These are phyloP conservation scores for Apiotrichum laibachii DNA, from an alignment of 1,284 basidiomycete species.

Conservation along the genomic window DNA sequence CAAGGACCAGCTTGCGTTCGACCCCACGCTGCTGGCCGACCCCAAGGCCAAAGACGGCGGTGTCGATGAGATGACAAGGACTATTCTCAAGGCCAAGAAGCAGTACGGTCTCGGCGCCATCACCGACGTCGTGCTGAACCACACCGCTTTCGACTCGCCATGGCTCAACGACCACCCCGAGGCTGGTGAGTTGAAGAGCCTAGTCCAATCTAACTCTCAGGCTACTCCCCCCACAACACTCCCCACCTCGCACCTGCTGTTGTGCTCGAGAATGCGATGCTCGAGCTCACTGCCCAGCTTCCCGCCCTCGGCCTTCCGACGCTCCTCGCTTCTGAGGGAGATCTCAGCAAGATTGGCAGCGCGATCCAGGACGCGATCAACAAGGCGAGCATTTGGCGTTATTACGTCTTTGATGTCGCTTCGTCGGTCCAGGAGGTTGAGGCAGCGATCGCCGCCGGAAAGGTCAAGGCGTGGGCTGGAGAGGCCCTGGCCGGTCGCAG, in stretches of 20 bases:
- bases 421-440: slow-evolving; percentile 46
- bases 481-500: slow-evolving; percentile 52
- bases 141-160: slow-evolving; percentile 85
- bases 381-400: slow-evolving; percentile 77
- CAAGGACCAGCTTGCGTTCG: slow-evolving; percentile 76
- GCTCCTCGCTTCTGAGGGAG: slow-evolving; percentile 58
- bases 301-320: slow-evolving; percentile 68
- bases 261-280: slow-evolving; percentile 78
- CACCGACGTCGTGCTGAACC: slow-evolving; percentile 92
- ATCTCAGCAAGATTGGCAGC: slow-evolving; percentile 64
- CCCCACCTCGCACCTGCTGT: slow-evolving; percentile 85
- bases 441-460: slow-evolving; percentile 56
- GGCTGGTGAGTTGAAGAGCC: slow-evolving; percentile 62
- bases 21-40: slow-evolving; percentile 65
- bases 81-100: slow-evolving; percentile 68
- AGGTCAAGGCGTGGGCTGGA: slow-evolving; percentile 56
- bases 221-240: slow-evolving; percentile 81
- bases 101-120: slow-evolving; percentile 82
- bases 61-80: slow-evolving; percentile 53
- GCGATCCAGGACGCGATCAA: slow-evolving; percentile 66
- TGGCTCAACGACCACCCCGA: slow-evolving; percentile 93
- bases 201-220: slow-evolving; percentile 52
- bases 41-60: slow-evolving; percentile 57
- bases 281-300: slow-evolving; percentile 72
- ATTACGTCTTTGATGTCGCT: slow-evolving; percentile 76